Evolutionary conservation across 495 filamentous ascomycete species (phyloP), one percentile per base, ranked within the genome.

Genomic region (Astrocystis sublimbata): DNA sequence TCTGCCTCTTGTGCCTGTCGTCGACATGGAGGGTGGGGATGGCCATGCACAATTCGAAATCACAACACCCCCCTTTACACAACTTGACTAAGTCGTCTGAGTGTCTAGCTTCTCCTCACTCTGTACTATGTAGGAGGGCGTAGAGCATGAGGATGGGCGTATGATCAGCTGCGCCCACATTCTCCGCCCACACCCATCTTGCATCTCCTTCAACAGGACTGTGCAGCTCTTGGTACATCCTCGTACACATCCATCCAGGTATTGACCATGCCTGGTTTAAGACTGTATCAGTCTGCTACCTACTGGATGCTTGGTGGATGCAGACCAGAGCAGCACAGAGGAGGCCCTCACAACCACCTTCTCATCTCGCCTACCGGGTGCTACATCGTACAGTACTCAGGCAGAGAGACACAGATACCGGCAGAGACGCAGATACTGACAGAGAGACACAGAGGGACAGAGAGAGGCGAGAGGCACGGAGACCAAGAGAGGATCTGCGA

Each of bases 21-120:
- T 41, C 13, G 53, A 36, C 35, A 38, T 19, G 42, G 41, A 28
- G 51, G 40, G 40, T 47, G 50, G 60, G 41, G 31, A 56, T 40
- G 31, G 28, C 23, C n/a, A 62, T 56, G 60, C 61, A 63, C 54
- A 63, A 24, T 63, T 63, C 33, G 45, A 57, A 57, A 57, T 57
- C 61, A 58, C 61, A 36, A 58, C 61, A 57, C 61, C 54, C 60
- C 60, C 52, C 61, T 54, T 51, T 58, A 36, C 15, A 49, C 49
- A 62, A 10, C 26, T 62, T 35, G 31, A 36, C 58, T 52, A 35
- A 53, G 36, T 12, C 28, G 15, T 15, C 38, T 31, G n/a, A 46
- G 40, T 46, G 24, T n/a, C n/a, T n/a, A n/a, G n/a, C n/a, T n/a
- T n/a, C n/a, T n/a, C n/a, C n/a, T n/a, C 41, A 46, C 42, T 42